Evolutionary conservation across 2,329 filamentous ascomycete species (phyloP).

Genomic region (Monosporascus cannonballus): DNA sequence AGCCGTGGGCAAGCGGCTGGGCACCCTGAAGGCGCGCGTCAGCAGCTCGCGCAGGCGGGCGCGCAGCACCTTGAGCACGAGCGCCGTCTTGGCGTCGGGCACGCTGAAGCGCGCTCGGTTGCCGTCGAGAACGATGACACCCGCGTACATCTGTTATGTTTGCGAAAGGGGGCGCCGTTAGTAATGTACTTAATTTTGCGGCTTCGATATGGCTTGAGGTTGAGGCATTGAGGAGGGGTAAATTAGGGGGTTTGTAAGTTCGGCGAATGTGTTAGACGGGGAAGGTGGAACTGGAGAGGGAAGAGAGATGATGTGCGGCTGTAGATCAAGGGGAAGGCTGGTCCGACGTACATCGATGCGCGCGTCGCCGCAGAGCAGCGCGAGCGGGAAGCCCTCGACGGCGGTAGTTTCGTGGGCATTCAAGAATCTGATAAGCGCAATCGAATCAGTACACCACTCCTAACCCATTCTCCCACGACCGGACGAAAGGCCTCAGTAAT

Average conservation of each 20-base stretch:
- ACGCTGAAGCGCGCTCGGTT: conserved; percentile 81
- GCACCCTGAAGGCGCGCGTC: conserved; percentile 61
- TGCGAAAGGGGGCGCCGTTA: not conserved
- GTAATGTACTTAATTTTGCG: not conserved
- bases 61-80: conserved; percentile 80
- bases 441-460: too few species aligned
- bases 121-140: conserved; percentile 79
- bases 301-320: not conserved
- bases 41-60: conserved; percentile 70
- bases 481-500: conserved; percentile 3
- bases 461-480: not conserved
- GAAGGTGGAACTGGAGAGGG: not conserved
- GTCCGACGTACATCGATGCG: conserved; percentile 64
- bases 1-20: conserved; percentile 54
- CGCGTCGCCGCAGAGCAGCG: conserved; percentile 80
- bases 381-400: conserved; percentile 74
- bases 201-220: not conserved
- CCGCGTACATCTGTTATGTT: conserved; percentile 68
- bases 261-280: too few species aligned
- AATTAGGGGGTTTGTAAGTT: not conserved
- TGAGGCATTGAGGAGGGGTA: not conserved
- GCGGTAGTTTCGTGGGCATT: conserved; percentile 87
- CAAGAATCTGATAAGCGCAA: conserved; percentile 50
- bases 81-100: conserved; percentile 82
- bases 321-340: not conserved